Base-by-base conservation (phyloP, 495 filamentous ascomycete genomes). In the Neurospora sp. region DNA sequence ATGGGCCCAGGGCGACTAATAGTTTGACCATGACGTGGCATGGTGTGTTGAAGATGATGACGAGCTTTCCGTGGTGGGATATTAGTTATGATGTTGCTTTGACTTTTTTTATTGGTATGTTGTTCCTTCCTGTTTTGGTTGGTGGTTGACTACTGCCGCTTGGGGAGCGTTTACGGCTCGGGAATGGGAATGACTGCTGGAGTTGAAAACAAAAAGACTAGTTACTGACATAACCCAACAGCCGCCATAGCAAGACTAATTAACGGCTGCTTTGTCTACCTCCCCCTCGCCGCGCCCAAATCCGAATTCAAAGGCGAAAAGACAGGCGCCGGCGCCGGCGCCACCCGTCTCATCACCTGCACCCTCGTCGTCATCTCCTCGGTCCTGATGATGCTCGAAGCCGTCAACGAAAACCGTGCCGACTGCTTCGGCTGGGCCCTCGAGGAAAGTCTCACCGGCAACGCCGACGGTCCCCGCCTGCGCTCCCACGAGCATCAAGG, bases 381-480 rank as follows among this genome's bases (percentile, higher is more conserved):
- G 72, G 78, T 93, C 0, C 77, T 93, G 31, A 79, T 93, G 16
- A 83, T 93, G 76, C 78, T 91, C 4, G 91, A 94, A 76, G 91
- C 90, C 10, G 82, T 92, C 5, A 92, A 93, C 79, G 89, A 89
- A 72, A 89, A 90, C 71, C 80, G 87, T 69, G 35, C 86, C 0
- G 89, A 87, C 14, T 93, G 91, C 78, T 92, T 93, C 79, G 91
- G 91, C 18, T 93, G 89, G 90, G 91, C 91, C 0, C 45, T 91
- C 22, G 86, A 90, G 71, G 82, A 81, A 53, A 81, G 83, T 8
- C 37, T 88, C 12, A 83, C 53, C 14, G 53, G 53, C 27, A 65
- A 83, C 22, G 79, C 79, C 69, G 72, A 78, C 14, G 77, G 79
- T 40, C 71, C 69, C 74, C 72, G 40, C 22, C 80, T 79, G 22